phyloP scores from a whole-genome alignment of 371 early-diverging fungal species.

The Phascolomyces articulosus region DNA sequence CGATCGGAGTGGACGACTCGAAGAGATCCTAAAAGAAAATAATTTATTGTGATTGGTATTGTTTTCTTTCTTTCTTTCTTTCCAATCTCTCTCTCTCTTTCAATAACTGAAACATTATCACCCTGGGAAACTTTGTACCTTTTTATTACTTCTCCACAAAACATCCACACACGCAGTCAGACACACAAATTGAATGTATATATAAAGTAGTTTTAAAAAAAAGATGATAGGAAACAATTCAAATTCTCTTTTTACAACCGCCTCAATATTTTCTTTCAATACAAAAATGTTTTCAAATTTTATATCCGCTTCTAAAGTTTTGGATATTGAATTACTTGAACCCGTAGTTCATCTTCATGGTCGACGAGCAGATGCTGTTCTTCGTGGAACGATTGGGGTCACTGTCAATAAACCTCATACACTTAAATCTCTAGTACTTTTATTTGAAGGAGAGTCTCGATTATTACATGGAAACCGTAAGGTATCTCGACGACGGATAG shows the following conservation, averaged over 20 bases:
- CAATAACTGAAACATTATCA: no score
- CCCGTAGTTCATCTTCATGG: constrained; percentile 2
- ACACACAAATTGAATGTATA: no score
- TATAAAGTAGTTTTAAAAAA: no score
- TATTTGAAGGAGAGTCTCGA: constrained; percentile 2
- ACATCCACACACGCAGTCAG: no score
- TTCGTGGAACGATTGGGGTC: constrained; percentile 2
- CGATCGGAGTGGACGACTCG: background rate
- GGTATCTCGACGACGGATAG: background rate
- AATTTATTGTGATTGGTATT: constrained; percentile 2
- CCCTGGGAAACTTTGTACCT: background rate
- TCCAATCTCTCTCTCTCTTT: background rate
- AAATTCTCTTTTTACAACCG: no score
- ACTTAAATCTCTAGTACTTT: background rate
- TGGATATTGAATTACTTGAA: constrained; percentile 9
- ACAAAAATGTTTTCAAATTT: background rate
- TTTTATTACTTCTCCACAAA: background rate
- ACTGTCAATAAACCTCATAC: background rate
- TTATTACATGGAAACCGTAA: background rate
- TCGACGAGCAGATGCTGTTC: background rate
- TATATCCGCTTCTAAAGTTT: background rate
- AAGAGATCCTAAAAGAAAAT: background rate
- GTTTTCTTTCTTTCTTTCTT: background rate
- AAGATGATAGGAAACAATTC: no score
- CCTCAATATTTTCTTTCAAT: no score